Percentiles rank a stretch among this genome's conserved stretches.
phyloP scores from a whole-genome alignment of 2,329 filamentous ascomycete species.

The Cladophialophora exuberans region DNA sequence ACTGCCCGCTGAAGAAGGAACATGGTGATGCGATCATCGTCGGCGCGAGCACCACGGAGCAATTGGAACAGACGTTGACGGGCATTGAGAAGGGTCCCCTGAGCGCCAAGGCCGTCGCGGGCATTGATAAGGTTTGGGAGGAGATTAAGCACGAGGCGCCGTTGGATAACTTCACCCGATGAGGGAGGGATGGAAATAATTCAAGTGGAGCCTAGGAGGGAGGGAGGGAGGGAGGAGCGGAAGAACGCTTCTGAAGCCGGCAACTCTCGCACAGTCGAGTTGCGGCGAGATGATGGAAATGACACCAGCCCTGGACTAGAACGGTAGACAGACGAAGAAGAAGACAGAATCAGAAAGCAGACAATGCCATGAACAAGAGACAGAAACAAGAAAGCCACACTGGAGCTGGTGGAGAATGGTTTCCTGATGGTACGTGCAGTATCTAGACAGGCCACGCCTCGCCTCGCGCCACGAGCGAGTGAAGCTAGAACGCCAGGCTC shows the following conservation, averaged over 20 bases:
- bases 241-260: too few relatives aligned
- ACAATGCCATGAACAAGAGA: too few relatives aligned
- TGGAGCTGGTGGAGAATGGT: too few relatives aligned
- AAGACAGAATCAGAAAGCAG: too few relatives aligned
- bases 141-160: constrained; percentile 36
- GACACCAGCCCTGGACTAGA: not conserved
- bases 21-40: constrained; percentile 40
- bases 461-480: too few relatives aligned
- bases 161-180: constrained; percentile 30
- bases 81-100: constrained; percentile 40
- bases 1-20: constrained; percentile 36
- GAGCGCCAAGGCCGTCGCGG: constrained; percentile 31
- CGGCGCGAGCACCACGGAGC: constrained; percentile 39
- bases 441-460: too few relatives aligned
- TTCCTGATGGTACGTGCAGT: too few relatives aligned
- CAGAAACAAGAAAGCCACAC: too few relatives aligned
- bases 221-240: not conserved
- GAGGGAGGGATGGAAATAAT: not conserved
- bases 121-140: constrained; percentile 37
- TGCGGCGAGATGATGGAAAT: not conserved
- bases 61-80: constrained; percentile 38
- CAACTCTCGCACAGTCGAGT: too few relatives aligned
- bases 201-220: not conserved
- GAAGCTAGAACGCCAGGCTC: too few relatives aligned
- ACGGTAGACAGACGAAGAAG: too few relatives aligned